These are phyloP conservation scores for Diversispora epigaea DNA, from an alignment of 192 early-diverging fungal species.

Conservation along the genomic window DNA sequence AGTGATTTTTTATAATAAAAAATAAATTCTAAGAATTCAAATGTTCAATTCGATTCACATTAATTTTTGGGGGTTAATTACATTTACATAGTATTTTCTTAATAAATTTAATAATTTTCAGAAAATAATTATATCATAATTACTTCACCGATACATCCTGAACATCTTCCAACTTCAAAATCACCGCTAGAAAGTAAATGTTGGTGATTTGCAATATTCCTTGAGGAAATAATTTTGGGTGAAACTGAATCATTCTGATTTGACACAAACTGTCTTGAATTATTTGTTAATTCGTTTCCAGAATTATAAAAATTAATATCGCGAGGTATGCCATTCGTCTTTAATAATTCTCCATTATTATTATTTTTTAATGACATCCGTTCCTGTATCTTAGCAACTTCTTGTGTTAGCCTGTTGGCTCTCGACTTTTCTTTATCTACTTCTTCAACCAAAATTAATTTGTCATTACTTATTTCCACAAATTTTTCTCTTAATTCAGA, in stretches of 20 bases:
- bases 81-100: no score
- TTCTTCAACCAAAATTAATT: conserved; percentile 23
- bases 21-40: no score
- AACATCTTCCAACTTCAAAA: conserved; percentile 27
- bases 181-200: neutral
- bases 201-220: neutral
- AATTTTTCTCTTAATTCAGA: conserved; percentile 22
- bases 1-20: no score
- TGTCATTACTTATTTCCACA: conserved; percentile 29
- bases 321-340: neutral
- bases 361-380: neutral
- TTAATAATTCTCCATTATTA: neutral
- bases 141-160: conserved; percentile 30
- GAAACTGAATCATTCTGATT: neutral
- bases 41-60: no score
- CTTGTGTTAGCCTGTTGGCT: neutral
- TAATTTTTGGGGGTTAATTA: no score
- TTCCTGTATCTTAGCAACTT: conserved; percentile 1
- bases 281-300: neutral
- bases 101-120: no score
- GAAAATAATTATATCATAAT: conserved; percentile 9
- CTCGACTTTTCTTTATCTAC: conserved; percentile 17
- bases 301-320: neutral
- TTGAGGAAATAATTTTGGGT: neutral
- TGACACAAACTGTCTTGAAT: no score